A percentile compares a stretch with the other conserved stretches of the same genome.
Evolutionary conservation across 2,329 filamentous ascomycete species (phyloP).

Genomic region (Epichloe bromicola): DNA sequence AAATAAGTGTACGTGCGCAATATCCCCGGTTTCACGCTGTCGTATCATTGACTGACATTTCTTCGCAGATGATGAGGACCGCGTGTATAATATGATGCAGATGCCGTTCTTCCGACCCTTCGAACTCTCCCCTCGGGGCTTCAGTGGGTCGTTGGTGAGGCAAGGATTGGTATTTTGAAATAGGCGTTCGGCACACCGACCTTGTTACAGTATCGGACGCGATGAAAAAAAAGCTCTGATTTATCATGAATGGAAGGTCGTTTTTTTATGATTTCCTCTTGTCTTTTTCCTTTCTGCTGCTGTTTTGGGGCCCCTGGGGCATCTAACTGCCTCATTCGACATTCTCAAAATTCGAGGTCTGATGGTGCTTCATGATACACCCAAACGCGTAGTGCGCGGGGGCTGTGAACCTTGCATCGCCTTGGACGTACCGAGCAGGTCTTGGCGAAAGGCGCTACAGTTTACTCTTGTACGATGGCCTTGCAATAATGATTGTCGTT

Average conservation of each 20-base stretch:
- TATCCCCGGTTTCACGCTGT: conserved; percentile 7
- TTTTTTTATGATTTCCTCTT: conserved; percentile 3
- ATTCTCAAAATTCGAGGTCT: no score
- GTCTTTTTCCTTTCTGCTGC: background rate
- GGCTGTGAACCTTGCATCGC: background rate
- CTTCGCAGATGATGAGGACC: conserved; percentile 93
- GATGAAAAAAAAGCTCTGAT: conserved; percentile 95
- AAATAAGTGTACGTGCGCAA: conserved; percentile 69
- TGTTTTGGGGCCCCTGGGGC: background rate
- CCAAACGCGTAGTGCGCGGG: background rate
- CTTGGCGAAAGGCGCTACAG: background rate
- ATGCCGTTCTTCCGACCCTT: conserved; percentile 50
- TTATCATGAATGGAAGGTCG: conserved; percentile 29
- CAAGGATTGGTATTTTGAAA: conserved; percentile 66
- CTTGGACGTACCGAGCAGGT: background rate
- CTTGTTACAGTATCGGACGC: conserved; percentile 98
- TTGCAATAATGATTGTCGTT: background rate
- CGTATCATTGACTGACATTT: conserved; percentile 20
- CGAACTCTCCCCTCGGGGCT: conserved; percentile 81
- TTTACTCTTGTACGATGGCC: background rate
- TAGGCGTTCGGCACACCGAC: conserved; percentile 97
- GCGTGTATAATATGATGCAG: conserved; percentile 84
- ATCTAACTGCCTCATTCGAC: no score
- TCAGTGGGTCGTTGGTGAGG: conserved; percentile 67
- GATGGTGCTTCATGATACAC: no score